These are phyloP conservation scores for thale cress (Arabidopsis thaliana) DNA, from an alignment of 345 rosid genomes.

Conservation along the genomic window TAIR10.1 NC_003076.8:6044001-6044500, in stretches of 20 bases:
- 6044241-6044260: conserved; percentile 1
- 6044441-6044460: conserved; percentile 27
- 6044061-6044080: background rate
- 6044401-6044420: background rate
- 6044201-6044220: conserved; percentile 15
- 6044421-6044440: conserved; percentile 31
- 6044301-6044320: conserved; percentile 24
- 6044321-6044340: conserved; percentile 37
- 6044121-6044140: background rate
- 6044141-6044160: conserved; percentile 1
- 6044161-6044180: conserved; percentile 24
- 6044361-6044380: conserved; percentile 23
- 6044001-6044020: background rate
- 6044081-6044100: background rate
- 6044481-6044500: conserved; percentile 20
- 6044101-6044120: background rate
- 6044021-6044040: background rate
- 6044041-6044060: background rate
- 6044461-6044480: conserved; percentile 19
- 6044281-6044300: conserved; percentile 16
- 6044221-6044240: conserved; percentile 22
- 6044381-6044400: conserved; percentile 22
- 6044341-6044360: conserved; percentile 22
- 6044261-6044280: background rate
- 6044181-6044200: conserved; percentile 13